Percentiles rank a stretch among this genome's conserved stretches.
phyloP scores from a whole-genome alignment of 2,329 filamentous ascomycete genomes.

The Penicillium sclerotiorum region DNA sequence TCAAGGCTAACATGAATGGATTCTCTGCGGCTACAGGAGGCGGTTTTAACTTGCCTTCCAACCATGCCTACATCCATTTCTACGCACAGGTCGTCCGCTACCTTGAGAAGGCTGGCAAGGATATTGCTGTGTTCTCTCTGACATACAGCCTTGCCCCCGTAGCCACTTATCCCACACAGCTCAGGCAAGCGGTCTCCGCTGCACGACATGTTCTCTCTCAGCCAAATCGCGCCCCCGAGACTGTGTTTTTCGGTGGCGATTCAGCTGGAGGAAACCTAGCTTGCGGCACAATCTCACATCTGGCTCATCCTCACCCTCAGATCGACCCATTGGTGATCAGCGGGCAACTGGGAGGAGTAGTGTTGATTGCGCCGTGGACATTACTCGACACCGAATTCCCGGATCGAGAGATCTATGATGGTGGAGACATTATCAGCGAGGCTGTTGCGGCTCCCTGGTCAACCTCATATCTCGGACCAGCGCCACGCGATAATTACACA shows the following conservation, averaged over 20 bases:
- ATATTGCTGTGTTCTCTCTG: conserved; percentile 56
- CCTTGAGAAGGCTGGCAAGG: conserved; percentile 47
- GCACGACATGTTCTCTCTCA: conserved; percentile 43
- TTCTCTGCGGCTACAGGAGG: conserved; percentile 47
- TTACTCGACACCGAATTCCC: conserved; percentile 52
- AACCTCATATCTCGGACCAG: conserved; percentile 49
- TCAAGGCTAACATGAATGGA: background rate
- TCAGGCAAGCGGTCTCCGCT: conserved; percentile 44
- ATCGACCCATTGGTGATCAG: conserved; percentile 48
- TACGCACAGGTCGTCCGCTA: conserved; percentile 47
- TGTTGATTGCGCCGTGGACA: conserved; percentile 63
- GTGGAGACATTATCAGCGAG: conserved; percentile 55
- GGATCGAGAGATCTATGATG: conserved; percentile 49
- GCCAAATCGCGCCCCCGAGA: conserved; percentile 35
- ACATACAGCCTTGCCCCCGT: conserved; percentile 60
- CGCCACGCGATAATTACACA: conserved; percentile 54
- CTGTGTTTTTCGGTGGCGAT: conserved; percentile 47
- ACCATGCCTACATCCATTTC: conserved; percentile 53
- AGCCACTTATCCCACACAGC: conserved; percentile 47
- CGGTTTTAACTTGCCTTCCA: conserved; percentile 56
- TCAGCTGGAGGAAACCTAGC: conserved; percentile 49
- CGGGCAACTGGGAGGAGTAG: conserved; percentile 51
- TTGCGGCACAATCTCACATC: conserved; percentile 42
- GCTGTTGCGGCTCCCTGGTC: conserved; percentile 50
- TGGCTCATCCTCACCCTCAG: conserved; percentile 58